Evolutionary conservation across 2,329 filamentous ascomycete genomes (phyloP), one percentile per base, ranked within the genome.

Genomic region (Saccharata proteae): DNA sequence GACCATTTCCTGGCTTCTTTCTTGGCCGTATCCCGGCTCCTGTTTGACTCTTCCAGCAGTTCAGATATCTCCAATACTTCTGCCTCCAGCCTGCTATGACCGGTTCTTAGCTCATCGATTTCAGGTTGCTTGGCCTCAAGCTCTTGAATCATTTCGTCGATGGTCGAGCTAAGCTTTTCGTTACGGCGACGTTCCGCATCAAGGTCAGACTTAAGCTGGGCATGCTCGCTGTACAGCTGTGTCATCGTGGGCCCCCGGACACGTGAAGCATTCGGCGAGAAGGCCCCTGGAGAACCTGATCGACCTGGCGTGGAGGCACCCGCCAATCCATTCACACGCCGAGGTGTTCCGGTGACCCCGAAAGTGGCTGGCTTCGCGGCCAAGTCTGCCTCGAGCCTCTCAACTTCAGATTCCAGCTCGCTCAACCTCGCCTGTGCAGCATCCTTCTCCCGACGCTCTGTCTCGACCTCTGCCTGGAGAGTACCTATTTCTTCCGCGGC

Each of bases 111-210:
- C 43, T 96, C 86, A 39, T 93, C 77, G 17, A 94, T 73, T 47
- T 94, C 85, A 0, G 90, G 90, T 16, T 79, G 77, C 52, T 82
- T 86, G 15, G 77, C 77, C 52, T 98, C 86, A 21, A 96, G 60
- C 36, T 86, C 79, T 21, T 76, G 70, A 36, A 94, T 73, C 62
- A 94, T 82, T 37, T 90, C 81, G 41, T 94, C 83, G 26, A 96
- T 64, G 26, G 88, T 75, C 21, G 75, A 70, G 12, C 73, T 71
- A 8, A 94, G 71, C 48, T 83, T 74, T 40, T 80, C 74, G 43
- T 74, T 84, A 14, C 76, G 73, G 36, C 80, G 71, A 49, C 77
- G 77, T 53, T 93, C 81, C 3, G 68, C 71, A 3, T 77, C 74
- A 19, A 94, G 65, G 44, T 81, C 71, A 34, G 73, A 65, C 65